These are phyloP conservation scores for Hyaloperonospora brassicae DNA, from an alignment of 352 stramenopile species.

Conservation along the genomic window DNA sequence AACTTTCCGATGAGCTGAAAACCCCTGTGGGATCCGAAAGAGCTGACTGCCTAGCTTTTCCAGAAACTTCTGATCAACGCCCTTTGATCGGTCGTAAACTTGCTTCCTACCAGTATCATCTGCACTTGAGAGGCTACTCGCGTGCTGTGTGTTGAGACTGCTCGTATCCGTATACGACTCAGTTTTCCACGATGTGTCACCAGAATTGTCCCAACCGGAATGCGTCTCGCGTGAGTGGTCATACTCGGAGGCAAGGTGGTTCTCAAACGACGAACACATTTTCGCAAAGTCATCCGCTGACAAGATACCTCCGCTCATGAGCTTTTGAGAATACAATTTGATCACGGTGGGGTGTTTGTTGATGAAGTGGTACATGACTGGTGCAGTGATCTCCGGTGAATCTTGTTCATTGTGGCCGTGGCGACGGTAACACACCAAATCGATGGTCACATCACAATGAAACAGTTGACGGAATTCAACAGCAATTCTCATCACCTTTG, in stretches of 20 bases:
- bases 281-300: slow-evolving; percentile 35
- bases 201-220: slow-evolving; percentile 72
- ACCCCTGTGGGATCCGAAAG: slow-evolving; percentile 73
- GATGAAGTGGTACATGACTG: slow-evolving; percentile 88
- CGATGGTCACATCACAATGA: slow-evolving; percentile 95
- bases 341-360: slow-evolving; percentile 79
- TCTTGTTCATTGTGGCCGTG: slow-evolving; percentile 98
- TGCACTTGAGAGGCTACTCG: slow-evolving; percentile 5
- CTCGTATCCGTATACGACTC: slow-evolving; percentile 43
- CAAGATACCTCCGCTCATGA: slow-evolving; percentile 48
- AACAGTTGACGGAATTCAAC: slow-evolving; percentile 87
- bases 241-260: slow-evolving; percentile 57
- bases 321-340: slow-evolving; percentile 68
- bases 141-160: slow-evolving; percentile 4
- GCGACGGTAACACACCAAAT: slow-evolving; percentile 97
- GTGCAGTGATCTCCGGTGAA: slow-evolving; percentile 81
- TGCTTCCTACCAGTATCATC: slow-evolving; percentile 22
- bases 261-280: slow-evolving; percentile 59
- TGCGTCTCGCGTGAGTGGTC: slow-evolving; percentile 58
- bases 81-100: slow-evolving; percentile 46
- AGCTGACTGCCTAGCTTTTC: slow-evolving; percentile 66
- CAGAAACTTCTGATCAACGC: slow-evolving; percentile 66
- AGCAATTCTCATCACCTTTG: slow-evolving; percentile 89
- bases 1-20: slow-evolving; percentile 80
- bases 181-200: slow-evolving; percentile 57